Evolutionary conservation across 139 green algal species (phyloP), one percentile per base, ranked within the genome.

Genomic region (Chlorella sp.): DNA sequence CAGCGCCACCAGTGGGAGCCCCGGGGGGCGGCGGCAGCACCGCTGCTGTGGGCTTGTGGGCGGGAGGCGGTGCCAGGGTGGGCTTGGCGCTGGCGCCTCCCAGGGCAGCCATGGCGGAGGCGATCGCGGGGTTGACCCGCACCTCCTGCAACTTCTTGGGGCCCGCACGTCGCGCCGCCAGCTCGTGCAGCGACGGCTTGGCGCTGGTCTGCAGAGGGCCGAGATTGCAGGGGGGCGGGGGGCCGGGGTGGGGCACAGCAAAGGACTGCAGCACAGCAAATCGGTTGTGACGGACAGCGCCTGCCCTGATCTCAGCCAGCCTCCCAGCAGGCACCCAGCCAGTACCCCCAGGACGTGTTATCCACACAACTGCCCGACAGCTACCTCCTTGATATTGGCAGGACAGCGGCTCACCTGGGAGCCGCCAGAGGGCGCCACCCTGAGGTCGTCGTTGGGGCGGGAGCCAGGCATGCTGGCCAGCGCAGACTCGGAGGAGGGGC

Each of bases 91-190:
- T 22, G 60, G 76, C 76, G 48, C 48, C 48, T 57, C 42, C 36
- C 26, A 89, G 36, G 14, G 61, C 86, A 0, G 48, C 73, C 34
- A 79, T 28, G 85, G 30, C 53, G 40, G 69, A 61, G 28, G 85
- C 85, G 40, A 90, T 90, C 7, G 78, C 66, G 39, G 78, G 64
- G 78, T 86, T 90, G 61, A 90, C 68, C 19, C 66, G 61, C 30
- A 90, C 87, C 11, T 90, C 87, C 30, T 64, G 36, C 78, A 90
- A 78, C 78, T 86, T 86, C 78, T 81, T 86, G 30, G 87, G 78
- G 18, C 76, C 87, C 5, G 53, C 86, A 57, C 60, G 61, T 32
- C 78, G 61, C 24, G 79, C 85, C 69, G 39, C 77, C 28, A 90
- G 87, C 30, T 85, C 78, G 9, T 61, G 48, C 61, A 90, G 87